Evolutionary conservation across 257 asterid genomes (phyloP).

Genomic region (Nicotiana tabacum): DNA sequence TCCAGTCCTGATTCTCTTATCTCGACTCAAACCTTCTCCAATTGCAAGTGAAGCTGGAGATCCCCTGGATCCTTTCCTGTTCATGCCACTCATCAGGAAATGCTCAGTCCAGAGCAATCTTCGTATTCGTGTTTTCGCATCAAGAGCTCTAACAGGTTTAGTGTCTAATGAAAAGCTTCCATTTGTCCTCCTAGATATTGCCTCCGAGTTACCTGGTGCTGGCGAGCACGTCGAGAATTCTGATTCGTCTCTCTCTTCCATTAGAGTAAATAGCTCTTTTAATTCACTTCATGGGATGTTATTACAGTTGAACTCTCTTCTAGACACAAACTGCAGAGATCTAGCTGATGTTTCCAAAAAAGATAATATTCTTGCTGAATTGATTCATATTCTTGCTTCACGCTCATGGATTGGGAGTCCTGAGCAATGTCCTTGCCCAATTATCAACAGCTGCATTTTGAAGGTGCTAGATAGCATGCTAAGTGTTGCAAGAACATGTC

Average conservation of each 20-base stretch:
- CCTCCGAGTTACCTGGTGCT: constrained; percentile 60
- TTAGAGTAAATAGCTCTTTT: constrained; percentile 31
- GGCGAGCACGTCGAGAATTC: constrained; percentile 14
- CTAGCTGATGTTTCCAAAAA: constrained; percentile 60
- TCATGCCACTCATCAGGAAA: constrained; percentile 83
- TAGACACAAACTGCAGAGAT: constrained; percentile 71
- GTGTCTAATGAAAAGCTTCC: constrained; percentile 80
- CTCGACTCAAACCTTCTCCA: constrained; percentile 88
- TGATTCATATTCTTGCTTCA: constrained; percentile 46
- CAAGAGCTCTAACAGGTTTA: constrained; percentile 76
- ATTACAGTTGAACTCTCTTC: constrained; percentile 73
- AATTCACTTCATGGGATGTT: constrained; percentile 85
- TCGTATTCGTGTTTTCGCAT: constrained; percentile 84
- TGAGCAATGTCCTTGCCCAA: constrained; percentile 66
- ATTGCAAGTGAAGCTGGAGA: constrained; percentile 75
- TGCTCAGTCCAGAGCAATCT: constrained; percentile 80
- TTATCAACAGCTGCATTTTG: constrained; percentile 55
- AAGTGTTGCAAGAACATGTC: constrained; percentile 60
- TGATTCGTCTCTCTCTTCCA: constrained; percentile 19
- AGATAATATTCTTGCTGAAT: constrained; percentile 47
- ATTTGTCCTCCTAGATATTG: constrained; percentile 52
- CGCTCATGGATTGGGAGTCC: constrained; percentile 79
- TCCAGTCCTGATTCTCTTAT: constrained; percentile 78
- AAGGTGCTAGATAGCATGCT: constrained; percentile 76
- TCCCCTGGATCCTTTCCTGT: constrained; percentile 68